phyloP scores from a whole-genome alignment of 179 eudicot species.

The Heliamphora pulchella region DNA sequence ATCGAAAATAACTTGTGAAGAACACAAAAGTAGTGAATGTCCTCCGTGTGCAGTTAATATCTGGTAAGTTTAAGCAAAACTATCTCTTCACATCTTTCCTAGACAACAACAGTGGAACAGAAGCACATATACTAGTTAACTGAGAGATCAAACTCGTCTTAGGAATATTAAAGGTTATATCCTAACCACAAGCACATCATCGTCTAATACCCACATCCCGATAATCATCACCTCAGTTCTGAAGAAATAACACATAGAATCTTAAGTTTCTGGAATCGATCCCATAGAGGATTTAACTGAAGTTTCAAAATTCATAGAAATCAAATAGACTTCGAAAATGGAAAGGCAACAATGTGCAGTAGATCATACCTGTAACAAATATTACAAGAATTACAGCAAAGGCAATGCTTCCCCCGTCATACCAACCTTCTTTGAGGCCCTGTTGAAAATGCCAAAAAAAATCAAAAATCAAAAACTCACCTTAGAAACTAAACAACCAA shows the following conservation, averaged over 20 bases:
- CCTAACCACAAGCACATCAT: not conserved
- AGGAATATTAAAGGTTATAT: not conserved
- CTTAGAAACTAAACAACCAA: not conserved
- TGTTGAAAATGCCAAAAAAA: slow-evolving; percentile 18
- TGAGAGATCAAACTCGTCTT: not conserved
- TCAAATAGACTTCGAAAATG: not conserved
- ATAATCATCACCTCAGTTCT: not conserved
- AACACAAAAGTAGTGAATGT: not conserved
- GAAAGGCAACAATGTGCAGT: not conserved
- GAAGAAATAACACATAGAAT: not conserved
- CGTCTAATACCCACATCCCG: not conserved
- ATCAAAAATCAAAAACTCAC: not conserved
- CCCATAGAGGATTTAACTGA: not conserved
- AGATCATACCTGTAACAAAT: slow-evolving; percentile 56
- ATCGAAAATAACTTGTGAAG: not conserved
- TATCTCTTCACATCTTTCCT: too few relatives aligned
- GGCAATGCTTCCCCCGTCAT: slow-evolving; percentile 87
- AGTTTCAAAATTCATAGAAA: not conserved
- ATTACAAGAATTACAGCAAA: slow-evolving; percentile 89
- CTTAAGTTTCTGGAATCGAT: not conserved
- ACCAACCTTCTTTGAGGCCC: slow-evolving; percentile 87
- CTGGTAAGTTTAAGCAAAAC: not conserved
- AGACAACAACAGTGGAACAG: not conserved
- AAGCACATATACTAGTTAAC: not conserved
- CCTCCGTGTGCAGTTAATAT: not conserved